A percentile compares a stretch with the other conserved stretches of the same genome.
These are phyloP conservation scores for Talaromyces sp. DNA, from an alignment of 2,329 filamentous ascomycete species.

Conservation along the genomic window DNA sequence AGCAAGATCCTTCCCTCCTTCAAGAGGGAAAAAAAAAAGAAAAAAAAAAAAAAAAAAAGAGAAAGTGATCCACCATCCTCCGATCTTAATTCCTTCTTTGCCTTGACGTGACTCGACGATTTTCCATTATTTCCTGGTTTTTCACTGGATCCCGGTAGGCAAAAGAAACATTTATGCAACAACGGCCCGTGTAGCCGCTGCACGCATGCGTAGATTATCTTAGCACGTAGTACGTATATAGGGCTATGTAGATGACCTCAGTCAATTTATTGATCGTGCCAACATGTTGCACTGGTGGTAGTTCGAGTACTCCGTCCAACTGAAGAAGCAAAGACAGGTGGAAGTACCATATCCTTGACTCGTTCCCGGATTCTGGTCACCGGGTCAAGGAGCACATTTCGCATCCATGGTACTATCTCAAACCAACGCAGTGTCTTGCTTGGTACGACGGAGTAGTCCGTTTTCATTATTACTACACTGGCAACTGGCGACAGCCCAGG, in stretches of 20 bases:
- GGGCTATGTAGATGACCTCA: not conserved
- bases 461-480: not conserved
- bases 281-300: too few relatives aligned
- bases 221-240: not conserved
- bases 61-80: not conserved
- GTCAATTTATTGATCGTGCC: not conserved
- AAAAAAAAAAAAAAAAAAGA: too few relatives aligned
- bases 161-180: slow-evolving; percentile 11
- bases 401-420: not conserved
- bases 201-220: slow-evolving; percentile 6
- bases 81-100: not conserved
- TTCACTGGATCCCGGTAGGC: slow-evolving; percentile 10
- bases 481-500: not conserved
- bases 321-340: not conserved
- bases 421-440: not conserved
- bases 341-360: not conserved
- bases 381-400: not conserved
- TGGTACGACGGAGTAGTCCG: not conserved
- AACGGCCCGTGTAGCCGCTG: slow-evolving; percentile 17
- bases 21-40: not conserved
- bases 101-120: not conserved
- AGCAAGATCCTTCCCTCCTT: not conserved
- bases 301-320: not conserved
- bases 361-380: not conserved
- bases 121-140: not conserved